Percentiles rank a stretch among this genome's conserved stretches.
Evolutionary conservation across 148 eudicot genomes (phyloP).

Genomic region (Tetragonia tetragonoides): DNA sequence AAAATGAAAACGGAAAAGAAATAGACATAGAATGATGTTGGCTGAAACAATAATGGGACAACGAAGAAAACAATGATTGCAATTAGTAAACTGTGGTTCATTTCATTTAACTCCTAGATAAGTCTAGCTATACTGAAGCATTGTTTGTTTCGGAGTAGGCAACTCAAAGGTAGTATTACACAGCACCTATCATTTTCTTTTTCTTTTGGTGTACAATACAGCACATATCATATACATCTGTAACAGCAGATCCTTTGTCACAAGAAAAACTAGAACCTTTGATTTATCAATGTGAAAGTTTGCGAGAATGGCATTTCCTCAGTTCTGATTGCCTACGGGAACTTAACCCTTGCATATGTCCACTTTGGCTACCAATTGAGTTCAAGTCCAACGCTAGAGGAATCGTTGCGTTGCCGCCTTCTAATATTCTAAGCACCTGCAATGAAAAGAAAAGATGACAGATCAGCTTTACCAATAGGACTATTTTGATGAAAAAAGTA

Average conservation of each 20-base stretch:
- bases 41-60: too few species aligned
- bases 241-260: not conserved
- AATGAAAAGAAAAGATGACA: not conserved
- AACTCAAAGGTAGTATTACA: not conserved
- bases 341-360: constrained; percentile 51
- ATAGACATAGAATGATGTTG: too few species aligned
- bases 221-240: constrained; percentile 6
- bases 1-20: too few species aligned
- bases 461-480: not conserved
- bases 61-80: too few species aligned
- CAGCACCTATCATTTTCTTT: too few species aligned
- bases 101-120: too few species aligned
- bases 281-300: constrained; percentile 53
- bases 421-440: constrained; percentile 67
- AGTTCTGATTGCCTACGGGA: constrained; percentile 35
- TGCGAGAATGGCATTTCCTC: constrained; percentile 63
- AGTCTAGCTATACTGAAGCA: constrained; percentile 2
- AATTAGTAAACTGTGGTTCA: too few species aligned
- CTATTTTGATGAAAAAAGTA: not conserved
- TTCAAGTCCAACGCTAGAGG: constrained; percentile 57
- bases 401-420: constrained; percentile 51
- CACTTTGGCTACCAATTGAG: constrained; percentile 70
- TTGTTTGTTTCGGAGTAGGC: not conserved
- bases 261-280: not conserved
- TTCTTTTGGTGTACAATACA: not conserved